phyloP scores from a whole-genome alignment of 75 land plant genomes.

The Picea sitchensis region DNA sequence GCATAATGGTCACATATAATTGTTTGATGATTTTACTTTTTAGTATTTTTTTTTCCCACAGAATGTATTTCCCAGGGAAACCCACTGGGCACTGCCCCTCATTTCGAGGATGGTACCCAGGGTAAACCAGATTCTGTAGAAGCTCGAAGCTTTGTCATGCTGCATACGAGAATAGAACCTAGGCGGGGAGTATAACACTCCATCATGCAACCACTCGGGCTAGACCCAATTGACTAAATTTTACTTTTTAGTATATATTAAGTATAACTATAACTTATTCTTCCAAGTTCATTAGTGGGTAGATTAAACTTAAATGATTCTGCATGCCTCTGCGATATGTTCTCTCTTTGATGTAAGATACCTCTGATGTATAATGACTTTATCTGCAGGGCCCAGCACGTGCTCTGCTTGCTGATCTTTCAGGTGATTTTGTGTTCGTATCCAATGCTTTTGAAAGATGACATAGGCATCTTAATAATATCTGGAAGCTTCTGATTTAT shows the following conservation, averaged over 20 bases:
- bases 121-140: no score
- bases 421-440: slow-evolving; percentile 46
- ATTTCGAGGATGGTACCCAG: no score
- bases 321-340: not conserved
- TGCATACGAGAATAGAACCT: no score
- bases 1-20: no score
- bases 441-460: slow-evolving; percentile 7
- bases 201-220: no score
- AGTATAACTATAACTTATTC: not conserved
- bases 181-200: no score
- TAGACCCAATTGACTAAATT: not conserved
- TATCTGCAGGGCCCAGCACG: slow-evolving; percentile 93
- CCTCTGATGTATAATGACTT: not conserved
- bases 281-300: not conserved
- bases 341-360: not conserved
- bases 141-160: no score
- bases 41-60: no score
- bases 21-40: no score
- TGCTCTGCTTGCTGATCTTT: slow-evolving; percentile 93
- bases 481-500: not conserved
- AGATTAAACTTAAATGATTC: not conserved
- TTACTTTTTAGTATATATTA: not conserved
- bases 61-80: no score
- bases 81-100: no score
- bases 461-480: not conserved